A percentile compares a stretch with the other conserved stretches of the same genome.
Evolutionary conservation across 2,329 filamentous ascomycete genomes (phyloP).

Genomic region (Neurospora crassa): DNA sequence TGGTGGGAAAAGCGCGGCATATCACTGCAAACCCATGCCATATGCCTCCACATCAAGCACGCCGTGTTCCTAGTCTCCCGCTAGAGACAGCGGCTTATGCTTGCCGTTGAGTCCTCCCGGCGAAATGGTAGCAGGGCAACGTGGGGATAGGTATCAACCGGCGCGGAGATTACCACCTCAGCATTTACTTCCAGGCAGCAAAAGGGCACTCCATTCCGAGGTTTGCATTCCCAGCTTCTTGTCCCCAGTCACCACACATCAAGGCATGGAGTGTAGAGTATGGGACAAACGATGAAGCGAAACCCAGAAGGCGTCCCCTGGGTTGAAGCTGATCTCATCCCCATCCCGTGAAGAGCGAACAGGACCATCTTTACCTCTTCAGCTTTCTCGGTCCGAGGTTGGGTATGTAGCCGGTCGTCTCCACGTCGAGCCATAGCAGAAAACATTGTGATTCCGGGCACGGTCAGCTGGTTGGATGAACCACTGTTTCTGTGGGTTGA

Average conservation of each 20-base stretch:
- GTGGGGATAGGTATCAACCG: neutral
- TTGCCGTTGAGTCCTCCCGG: neutral
- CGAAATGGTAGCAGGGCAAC: too few relatives aligned
- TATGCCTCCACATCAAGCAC: neutral
- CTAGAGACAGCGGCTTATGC: neutral
- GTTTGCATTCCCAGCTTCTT: neutral
- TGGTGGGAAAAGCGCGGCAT: conserved; percentile 2
- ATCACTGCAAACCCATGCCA: neutral
- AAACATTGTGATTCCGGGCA: neutral
- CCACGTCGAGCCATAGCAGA: neutral
- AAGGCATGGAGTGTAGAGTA: neutral
- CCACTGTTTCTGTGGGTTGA: neutral
- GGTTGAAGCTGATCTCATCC: neutral
- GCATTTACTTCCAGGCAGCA: neutral
- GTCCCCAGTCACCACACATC: neutral
- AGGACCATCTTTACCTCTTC: neutral
- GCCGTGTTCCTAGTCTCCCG: neutral
- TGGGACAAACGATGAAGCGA: neutral
- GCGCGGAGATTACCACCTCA: neutral
- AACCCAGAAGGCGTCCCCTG: neutral
- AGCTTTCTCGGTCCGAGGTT: neutral
- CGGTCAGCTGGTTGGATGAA: neutral
- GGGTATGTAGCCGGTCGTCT: neutral
- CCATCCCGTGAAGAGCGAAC: neutral
- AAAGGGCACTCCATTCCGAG: neutral